Percentiles rank a stretch among this genome's conserved stretches.
Conservation (phyloP, 2,329 filamentous ascomycete genomes). For the Microsporum ferrugineum region DNA sequence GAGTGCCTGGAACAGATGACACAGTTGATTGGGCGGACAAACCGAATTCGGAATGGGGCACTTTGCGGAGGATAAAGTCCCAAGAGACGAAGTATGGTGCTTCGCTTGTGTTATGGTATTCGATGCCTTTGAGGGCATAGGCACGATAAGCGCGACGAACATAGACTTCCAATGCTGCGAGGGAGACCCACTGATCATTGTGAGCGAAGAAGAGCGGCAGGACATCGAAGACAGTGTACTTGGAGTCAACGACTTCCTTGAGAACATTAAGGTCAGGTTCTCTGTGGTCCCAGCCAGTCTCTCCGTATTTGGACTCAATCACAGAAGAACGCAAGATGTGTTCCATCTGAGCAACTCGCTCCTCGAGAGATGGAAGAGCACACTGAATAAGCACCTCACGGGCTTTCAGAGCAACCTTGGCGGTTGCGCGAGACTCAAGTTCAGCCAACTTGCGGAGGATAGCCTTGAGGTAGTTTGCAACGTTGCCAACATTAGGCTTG, state of each 20-base stretch:
- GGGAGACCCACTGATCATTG: constrained; percentile 82
- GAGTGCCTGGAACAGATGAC: constrained; percentile 73
- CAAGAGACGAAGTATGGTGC: constrained; percentile 73
- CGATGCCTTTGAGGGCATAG: constrained; percentile 77
- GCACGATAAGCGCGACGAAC: constrained; percentile 93
- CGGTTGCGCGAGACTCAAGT: constrained; percentile 71
- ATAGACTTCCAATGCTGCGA: constrained; percentile 92
- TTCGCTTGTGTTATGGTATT: constrained; percentile 68
- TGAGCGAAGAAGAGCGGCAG: constrained; percentile 91
- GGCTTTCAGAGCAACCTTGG: constrained; percentile 94
- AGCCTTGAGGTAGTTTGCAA: constrained; percentile 75
- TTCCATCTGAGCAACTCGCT: constrained; percentile 93
- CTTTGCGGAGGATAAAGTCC: constrained; percentile 92
- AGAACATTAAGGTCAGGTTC: constrained; percentile 82
- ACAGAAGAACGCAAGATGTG: constrained; percentile 94
- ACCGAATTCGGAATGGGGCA: constrained; percentile 82
- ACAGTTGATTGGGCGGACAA: constrained; percentile 62
- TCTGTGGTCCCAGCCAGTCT: constrained; percentile 92
- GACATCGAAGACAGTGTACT: constrained; percentile 97
- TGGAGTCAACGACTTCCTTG: constrained; percentile 96
- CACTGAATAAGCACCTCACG: constrained; percentile 96
- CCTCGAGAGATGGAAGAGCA: constrained; percentile 87
- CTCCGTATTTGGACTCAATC: constrained; percentile 91
- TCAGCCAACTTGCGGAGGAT: constrained; percentile 79
- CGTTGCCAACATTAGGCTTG: constrained; percentile 77